A percentile compares a stretch with the other conserved stretches of the same genome.
Conservation (phyloP, 1,139 yeast genomes). For the Wickerhamomyces sp. region DNA sequence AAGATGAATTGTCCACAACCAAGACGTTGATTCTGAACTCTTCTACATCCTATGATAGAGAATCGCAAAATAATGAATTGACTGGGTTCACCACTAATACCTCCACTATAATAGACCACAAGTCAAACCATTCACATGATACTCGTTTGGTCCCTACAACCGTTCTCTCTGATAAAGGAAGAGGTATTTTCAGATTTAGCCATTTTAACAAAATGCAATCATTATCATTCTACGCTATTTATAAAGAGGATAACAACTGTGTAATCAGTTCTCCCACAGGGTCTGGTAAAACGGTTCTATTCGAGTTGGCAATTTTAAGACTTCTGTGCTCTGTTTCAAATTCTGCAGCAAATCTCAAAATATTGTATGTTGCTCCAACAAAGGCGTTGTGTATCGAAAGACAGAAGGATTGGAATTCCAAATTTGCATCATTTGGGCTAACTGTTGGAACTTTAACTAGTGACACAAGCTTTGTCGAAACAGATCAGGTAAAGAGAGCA, state of each 20-base stretch:
- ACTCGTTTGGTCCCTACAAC: slow-evolving; percentile 9
- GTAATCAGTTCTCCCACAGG: slow-evolving; percentile 54
- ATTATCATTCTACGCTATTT: slow-evolving; percentile 35
- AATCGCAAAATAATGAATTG: slow-evolving; percentile 4
- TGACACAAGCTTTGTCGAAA: slow-evolving; percentile 39
- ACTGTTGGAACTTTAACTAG: slow-evolving; percentile 46
- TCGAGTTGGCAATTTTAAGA: slow-evolving; percentile 47
- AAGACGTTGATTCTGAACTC: too few relatives aligned
- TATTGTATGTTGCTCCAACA: slow-evolving; percentile 51
- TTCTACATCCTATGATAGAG: slow-evolving; percentile 1
- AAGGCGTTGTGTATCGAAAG: slow-evolving; percentile 47
- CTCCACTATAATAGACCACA: slow-evolving; percentile 8
- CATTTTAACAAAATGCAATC: slow-evolving; percentile 49
- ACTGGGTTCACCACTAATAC: slow-evolving; percentile 1
- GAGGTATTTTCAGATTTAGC: slow-evolving; percentile 32
- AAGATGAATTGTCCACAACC: neutral
- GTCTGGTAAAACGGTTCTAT: slow-evolving; percentile 52
- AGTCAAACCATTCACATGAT: neutral
- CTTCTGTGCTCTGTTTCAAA: slow-evolving; percentile 24
- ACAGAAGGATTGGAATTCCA: slow-evolving; percentile 38
- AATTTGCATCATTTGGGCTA: slow-evolving; percentile 32
- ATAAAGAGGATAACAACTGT: slow-evolving; percentile 34
- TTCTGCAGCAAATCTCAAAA: slow-evolving; percentile 27
- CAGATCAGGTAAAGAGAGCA: slow-evolving; percentile 38
- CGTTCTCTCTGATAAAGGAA: slow-evolving; percentile 27